Evolutionary conservation across 2,329 filamentous ascomycete species (phyloP), one percentile per base, ranked within the genome.

Genomic region (Botrytis byssoidea): DNA sequence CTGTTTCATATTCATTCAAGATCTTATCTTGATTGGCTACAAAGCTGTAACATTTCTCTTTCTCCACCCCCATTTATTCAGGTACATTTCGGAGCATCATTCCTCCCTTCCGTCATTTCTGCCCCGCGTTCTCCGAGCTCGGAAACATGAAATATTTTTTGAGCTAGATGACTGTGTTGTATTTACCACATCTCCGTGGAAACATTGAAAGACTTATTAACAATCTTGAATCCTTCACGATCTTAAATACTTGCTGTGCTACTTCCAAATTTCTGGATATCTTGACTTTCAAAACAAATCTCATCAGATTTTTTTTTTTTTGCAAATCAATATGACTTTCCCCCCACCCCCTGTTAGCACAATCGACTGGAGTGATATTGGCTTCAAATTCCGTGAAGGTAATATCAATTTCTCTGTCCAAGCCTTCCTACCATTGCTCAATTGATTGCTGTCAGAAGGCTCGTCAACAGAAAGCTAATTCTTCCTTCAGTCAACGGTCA

Each of bases 311-410:
- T 32, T 16, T 9, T 10, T 10, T 60, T 10, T 51, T 48, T 70
- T 68, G 78, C 71, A 46, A 66, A 37, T 70, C 73, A 78, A 71
- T 40, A 84, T 84, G 82, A 67, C 85, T 57, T 95, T 95, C 81
- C 94, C 94, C 77, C 93, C 94, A 44, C 89, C 92, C 18, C 91
- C 93, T 5, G 90, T 93, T 78, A 90, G 89, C 81, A 92, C 92
- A 77, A 95, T 97, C 85, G 88, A 98, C 87, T 98, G 95, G 95
- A 89, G 88, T 82, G 92, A 97, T 80, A 90, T 98, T 77, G 95
- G 95, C 81, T 98, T 98, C 88, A 91, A 91, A 81, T 91, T 98
- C 78, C 92, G 94, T 78, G 94, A 98, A 88, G 93, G 93, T 93
- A 83, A 79, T 85, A 76, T 67, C 35, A 29, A 55, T 37, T 70